Conservation (phyloP, 2,329 filamentous ascomycete genomes). For the Sarocladiaceae sp. region DNA sequence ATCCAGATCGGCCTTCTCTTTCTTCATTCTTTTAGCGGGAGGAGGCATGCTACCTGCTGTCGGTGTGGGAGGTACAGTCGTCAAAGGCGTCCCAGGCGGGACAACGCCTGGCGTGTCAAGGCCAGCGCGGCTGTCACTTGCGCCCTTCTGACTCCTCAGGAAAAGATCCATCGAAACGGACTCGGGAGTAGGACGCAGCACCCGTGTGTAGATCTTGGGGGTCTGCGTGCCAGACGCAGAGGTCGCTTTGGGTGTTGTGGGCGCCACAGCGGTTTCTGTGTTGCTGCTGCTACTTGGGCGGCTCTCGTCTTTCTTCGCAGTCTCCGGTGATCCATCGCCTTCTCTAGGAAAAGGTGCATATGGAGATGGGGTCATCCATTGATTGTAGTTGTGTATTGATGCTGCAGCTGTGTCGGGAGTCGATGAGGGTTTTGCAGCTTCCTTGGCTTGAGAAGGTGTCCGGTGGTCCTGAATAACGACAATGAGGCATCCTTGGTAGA, state of each 20-base stretch:
- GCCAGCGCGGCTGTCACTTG: slow-evolving; percentile 23
- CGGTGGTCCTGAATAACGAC: slow-evolving; percentile 91
- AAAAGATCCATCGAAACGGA: slow-evolving; percentile 70
- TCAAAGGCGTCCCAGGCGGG: slow-evolving; percentile 56
- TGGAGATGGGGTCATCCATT: slow-evolving; percentile 82
- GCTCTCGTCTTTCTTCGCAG: slow-evolving; percentile 30
- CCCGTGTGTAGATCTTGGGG: slow-evolving; percentile 65
- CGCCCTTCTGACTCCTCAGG: slow-evolving; percentile 57
- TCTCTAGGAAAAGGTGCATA: slow-evolving; percentile 69
- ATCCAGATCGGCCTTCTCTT: slow-evolving; percentile 69
- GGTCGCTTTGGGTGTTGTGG: slow-evolving; percentile 33
- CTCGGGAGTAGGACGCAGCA: slow-evolving; percentile 77
- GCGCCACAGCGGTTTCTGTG: background rate
- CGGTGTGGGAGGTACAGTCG: slow-evolving; percentile 54
- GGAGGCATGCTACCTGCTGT: slow-evolving; percentile 52
- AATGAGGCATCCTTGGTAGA: slow-evolving; percentile 93
- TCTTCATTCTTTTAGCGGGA: slow-evolving; percentile 62
- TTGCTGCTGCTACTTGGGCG: slow-evolving; percentile 28
- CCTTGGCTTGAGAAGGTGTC: slow-evolving; percentile 55
- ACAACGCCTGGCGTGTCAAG: slow-evolving; percentile 36
- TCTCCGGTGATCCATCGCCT: slow-evolving; percentile 22
- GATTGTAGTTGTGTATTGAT: slow-evolving; percentile 89
- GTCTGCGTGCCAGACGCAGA: background rate
- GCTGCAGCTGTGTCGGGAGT: slow-evolving; percentile 38
- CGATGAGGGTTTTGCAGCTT: slow-evolving; percentile 33